A percentile compares a stretch with the other conserved stretches of the same genome.
These are phyloP conservation scores for Parafenestella ontariensis DNA, from an alignment of 2,329 filamentous ascomycete species.

Conservation along the genomic window DNA sequence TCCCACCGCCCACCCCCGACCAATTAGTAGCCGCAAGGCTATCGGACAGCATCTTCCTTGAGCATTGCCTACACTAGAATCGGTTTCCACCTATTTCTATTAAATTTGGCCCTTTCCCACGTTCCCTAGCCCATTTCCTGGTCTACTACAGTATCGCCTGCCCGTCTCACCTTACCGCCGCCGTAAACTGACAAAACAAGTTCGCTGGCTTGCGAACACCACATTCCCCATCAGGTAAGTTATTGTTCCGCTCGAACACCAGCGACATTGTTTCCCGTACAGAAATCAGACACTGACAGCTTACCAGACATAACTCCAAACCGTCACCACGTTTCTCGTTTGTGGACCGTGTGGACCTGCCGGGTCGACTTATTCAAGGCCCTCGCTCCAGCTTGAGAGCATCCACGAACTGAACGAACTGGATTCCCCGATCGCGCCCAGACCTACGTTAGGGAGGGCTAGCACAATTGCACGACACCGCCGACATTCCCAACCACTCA, in stretches of 20 bases:
- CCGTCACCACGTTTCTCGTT: slow-evolving; percentile 19
- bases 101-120: neutral
- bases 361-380: slow-evolving; percentile 8
- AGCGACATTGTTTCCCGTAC: neutral
- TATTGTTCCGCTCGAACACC: neutral
- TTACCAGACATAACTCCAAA: slow-evolving; percentile 1
- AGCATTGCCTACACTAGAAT: neutral
- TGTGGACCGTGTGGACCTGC: slow-evolving; percentile 15
- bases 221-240: neutral
- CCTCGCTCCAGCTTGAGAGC: slow-evolving; percentile 1
- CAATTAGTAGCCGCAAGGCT: slow-evolving; percentile 1
- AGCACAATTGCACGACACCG: slow-evolving; percentile 3
- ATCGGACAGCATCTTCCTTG: slow-evolving; percentile 10
- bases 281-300: neutral
- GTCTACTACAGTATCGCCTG: neutral
- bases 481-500: neutral
- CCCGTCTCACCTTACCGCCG: neutral
- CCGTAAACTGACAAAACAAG: neutral
- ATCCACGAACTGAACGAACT: slow-evolving; percentile 14
- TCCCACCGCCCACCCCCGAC: neutral
- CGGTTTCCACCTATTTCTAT: neutral
- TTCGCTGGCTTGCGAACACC: neutral
- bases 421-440: slow-evolving; percentile 16
- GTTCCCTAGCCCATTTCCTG: neutral
- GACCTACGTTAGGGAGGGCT: slow-evolving; percentile 20